Conservation (phyloP, 1,139 yeast genomes). For the Saccharomyces hybrid region DNA sequence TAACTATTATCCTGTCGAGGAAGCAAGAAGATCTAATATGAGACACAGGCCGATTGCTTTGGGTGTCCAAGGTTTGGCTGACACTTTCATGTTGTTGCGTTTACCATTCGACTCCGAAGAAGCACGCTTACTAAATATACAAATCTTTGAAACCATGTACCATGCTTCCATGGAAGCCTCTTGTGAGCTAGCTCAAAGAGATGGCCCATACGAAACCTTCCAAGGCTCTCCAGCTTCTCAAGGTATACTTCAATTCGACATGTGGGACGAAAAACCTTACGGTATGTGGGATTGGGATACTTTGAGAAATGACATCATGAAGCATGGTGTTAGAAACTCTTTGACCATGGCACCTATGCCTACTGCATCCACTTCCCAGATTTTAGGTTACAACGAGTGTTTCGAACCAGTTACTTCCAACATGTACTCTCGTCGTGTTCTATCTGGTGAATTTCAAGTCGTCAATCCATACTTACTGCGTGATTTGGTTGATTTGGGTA, state of each 20-base stretch:
- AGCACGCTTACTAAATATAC: slow-evolving; percentile 65
- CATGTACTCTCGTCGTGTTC: slow-evolving; percentile 74
- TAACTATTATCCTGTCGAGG: slow-evolving; percentile 68
- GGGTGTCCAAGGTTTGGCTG: slow-evolving; percentile 90
- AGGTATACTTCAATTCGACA: slow-evolving; percentile 69
- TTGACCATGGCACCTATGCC: slow-evolving; percentile 90
- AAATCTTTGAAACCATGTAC: slow-evolving; percentile 82
- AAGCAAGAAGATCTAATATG: slow-evolving; percentile 60
- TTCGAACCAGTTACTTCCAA: slow-evolving; percentile 88
- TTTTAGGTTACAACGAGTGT: slow-evolving; percentile 80
- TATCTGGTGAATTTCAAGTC: slow-evolving; percentile 82
- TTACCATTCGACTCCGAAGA: slow-evolving; percentile 71
- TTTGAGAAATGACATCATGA: slow-evolving; percentile 49
- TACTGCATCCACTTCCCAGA: slow-evolving; percentile 91
- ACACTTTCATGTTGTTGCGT: slow-evolving; percentile 63
- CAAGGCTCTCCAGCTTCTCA: slow-evolving; percentile 76
- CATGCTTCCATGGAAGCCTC: slow-evolving; percentile 83
- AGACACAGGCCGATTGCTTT: slow-evolving; percentile 79
- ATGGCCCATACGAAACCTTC: slow-evolving; percentile 62
- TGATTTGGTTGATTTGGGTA: slow-evolving; percentile 72
- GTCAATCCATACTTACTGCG: slow-evolving; percentile 75
- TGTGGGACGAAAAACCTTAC: slow-evolving; percentile 47
- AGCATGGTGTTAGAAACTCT: slow-evolving; percentile 70
- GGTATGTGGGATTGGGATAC: slow-evolving; percentile 62
- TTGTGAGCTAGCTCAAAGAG: slow-evolving; percentile 54